A percentile compares a stretch with the other conserved stretches of the same genome.
Evolutionary conservation across 495 filamentous ascomycete genomes (phyloP).

Genomic region (Symbiotaphrina buchneri): DNA sequence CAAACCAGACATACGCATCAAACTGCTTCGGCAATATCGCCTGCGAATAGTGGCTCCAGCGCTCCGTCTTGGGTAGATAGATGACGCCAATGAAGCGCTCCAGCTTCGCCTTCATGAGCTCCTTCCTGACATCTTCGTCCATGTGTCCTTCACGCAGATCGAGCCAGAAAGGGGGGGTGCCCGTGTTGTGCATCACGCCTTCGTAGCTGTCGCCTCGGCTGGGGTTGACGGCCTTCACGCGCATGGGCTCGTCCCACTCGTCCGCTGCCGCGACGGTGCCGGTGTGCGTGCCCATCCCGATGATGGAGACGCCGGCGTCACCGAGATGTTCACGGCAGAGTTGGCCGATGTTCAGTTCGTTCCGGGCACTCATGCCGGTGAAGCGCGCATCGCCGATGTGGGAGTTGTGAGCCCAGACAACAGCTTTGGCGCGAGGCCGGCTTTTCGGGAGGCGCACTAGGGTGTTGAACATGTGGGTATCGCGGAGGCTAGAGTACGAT

Average conservation of each 20-base stretch:
- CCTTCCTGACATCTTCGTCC: conserved; percentile 15
- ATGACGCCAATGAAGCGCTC: conserved; percentile 37
- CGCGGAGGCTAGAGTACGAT: no score
- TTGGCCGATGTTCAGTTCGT: conserved; percentile 32
- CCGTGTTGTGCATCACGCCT: conserved; percentile 19
- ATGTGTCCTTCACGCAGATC: conserved; percentile 21
- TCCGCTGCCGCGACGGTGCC: conserved; percentile 33
- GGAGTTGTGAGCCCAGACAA: conserved; percentile 39
- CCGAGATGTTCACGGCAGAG: conserved; percentile 27
- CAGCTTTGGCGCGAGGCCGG: conserved; percentile 18
- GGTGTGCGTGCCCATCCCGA: conserved; percentile 28
- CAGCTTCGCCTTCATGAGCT: conserved; percentile 17
- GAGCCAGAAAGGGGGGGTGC: conserved; percentile 21
- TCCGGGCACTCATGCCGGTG: conserved; percentile 27
- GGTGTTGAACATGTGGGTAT: conserved; percentile 35
- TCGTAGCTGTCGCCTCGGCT: conserved; percentile 22
- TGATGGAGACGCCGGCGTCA: conserved; percentile 20
- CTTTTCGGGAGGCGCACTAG: conserved; percentile 22
- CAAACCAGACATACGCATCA: conserved; percentile 34
- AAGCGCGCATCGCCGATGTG: conserved; percentile 34
- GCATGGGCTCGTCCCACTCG: conserved; percentile 33
- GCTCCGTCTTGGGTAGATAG: conserved; percentile 31
- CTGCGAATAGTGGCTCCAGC: conserved; percentile 28
- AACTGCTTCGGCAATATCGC: conserved; percentile 30
- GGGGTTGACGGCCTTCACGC: conserved; percentile 23